phyloP scores from a whole-genome alignment of 352 stramenopile genomes.

The Globisporangium megalacanthum region DNA sequence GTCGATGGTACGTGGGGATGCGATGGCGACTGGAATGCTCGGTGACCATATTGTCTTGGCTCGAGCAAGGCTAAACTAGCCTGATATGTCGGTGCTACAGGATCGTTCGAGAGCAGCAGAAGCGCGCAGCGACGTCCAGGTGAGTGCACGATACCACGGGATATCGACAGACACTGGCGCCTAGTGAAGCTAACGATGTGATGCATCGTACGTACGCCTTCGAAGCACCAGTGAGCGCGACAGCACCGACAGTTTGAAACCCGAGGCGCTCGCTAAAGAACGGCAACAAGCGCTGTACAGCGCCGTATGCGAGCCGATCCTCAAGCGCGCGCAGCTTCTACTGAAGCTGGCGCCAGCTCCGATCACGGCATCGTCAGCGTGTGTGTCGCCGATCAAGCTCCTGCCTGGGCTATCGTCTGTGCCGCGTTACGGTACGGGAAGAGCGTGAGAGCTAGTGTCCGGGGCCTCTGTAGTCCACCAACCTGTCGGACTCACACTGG shows the following conservation, averaged over 20 bases:
- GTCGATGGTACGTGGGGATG: constrained; percentile 51
- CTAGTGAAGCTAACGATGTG: background rate
- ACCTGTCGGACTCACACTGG: background rate
- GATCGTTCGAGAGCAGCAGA: constrained; percentile 87
- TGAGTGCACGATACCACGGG: constrained; percentile 9
- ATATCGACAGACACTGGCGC: too few species aligned
- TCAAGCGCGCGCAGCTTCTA: constrained; percentile 61
- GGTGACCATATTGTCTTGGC: background rate
- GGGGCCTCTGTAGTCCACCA: background rate
- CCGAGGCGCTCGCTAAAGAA: constrained; percentile 55
- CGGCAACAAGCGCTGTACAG: constrained; percentile 72
- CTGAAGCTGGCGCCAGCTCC: constrained; percentile 49
- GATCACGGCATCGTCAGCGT: constrained; percentile 18
- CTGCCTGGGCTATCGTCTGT: constrained; percentile 64
- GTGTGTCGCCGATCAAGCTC: constrained; percentile 52
- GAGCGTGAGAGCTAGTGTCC: background rate
- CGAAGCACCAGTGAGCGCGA: constrained; percentile 25
- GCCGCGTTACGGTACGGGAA: constrained; percentile 38
- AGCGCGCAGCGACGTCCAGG: constrained; percentile 59
- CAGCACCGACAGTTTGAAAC: constrained; percentile 19
- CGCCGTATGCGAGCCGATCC: constrained; percentile 73
- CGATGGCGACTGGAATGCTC: background rate
- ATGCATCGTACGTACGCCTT: background rate
- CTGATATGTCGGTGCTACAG: constrained; percentile 20
- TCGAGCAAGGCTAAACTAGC: too few species aligned